Conservation (phyloP, 352 stramenopile species). For the Phytophthora podocarpi region DNA sequence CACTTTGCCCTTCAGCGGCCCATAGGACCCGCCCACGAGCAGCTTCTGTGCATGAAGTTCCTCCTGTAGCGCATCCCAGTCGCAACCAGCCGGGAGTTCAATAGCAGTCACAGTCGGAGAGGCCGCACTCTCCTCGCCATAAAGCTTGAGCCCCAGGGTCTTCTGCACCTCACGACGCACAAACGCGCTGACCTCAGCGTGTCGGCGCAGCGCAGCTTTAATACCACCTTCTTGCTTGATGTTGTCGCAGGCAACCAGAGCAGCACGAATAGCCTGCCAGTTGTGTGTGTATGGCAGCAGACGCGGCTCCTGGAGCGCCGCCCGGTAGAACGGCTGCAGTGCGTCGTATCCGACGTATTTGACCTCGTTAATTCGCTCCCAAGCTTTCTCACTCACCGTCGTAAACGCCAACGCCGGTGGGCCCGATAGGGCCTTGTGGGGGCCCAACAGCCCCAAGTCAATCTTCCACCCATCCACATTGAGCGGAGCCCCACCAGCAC, state of each 20-base stretch:
- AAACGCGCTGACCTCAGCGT: conserved; percentile 43
- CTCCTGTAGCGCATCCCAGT: conserved; percentile 39
- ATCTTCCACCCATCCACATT: conserved; percentile 50
- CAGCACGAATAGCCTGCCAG: conserved; percentile 56
- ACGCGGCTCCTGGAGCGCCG: conserved; percentile 35
- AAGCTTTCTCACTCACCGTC: conserved; percentile 55
- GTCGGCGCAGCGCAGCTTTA: conserved; percentile 27
- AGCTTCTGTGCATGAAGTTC: conserved; percentile 43
- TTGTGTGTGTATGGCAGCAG: conserved; percentile 64
- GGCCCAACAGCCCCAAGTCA: conserved; percentile 49
- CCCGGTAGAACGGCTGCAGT: conserved; percentile 48
- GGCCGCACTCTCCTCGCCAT: conserved; percentile 35
- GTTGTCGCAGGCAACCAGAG: conserved; percentile 42
- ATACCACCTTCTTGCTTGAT: conserved; percentile 43
- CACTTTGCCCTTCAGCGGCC: conserved; percentile 46
- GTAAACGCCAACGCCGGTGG: conserved; percentile 49
- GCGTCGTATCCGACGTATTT: conserved; percentile 60
- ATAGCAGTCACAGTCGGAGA: conserved; percentile 59
- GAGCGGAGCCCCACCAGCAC: conserved; percentile 41
- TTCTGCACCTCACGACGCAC: conserved; percentile 36
- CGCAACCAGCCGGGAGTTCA: conserved; percentile 35
- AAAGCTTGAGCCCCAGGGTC: conserved; percentile 43
- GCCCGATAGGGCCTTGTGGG: conserved; percentile 55
- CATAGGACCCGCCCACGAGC: conserved; percentile 52
- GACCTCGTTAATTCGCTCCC: conserved; percentile 47